Conservation (phyloP, 768 basidiomycete species). For the Auriscalpium vulgare region DNA sequence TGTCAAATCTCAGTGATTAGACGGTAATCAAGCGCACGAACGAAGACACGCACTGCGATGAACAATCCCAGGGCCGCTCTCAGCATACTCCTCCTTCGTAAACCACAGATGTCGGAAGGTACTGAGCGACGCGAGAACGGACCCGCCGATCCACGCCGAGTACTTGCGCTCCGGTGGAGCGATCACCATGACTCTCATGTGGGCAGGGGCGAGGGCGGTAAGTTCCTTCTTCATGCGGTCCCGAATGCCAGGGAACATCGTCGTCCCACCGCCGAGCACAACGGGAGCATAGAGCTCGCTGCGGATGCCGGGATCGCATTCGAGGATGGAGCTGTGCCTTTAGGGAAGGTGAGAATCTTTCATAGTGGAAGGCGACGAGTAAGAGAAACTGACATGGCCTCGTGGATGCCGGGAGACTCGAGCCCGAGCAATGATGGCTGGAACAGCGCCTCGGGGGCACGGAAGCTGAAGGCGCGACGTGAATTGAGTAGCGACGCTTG, state of each 20-base stretch:
- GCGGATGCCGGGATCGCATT: constrained; percentile 76
- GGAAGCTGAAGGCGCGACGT: constrained; percentile 30
- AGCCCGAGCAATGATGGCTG: constrained; percentile 50
- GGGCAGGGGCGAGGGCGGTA: constrained; percentile 74
- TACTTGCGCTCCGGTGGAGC: constrained; percentile 90
- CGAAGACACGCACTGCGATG: constrained; percentile 29
- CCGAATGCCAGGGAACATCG: constrained; percentile 89
- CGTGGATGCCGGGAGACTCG: constrained; percentile 77
- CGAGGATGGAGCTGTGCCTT: constrained; percentile 50
- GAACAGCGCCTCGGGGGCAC: constrained; percentile 47
- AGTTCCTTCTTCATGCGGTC: constrained; percentile 95
- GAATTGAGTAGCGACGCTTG: not conserved
- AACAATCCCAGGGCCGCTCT: not conserved
- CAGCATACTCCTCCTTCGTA: constrained; percentile 71
- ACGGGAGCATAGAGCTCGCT: constrained; percentile 74
- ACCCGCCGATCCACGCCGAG: constrained; percentile 90
- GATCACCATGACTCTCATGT: constrained; percentile 92
- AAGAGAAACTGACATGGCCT: constrained; percentile 37
- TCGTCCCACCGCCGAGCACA: constrained; percentile 53
- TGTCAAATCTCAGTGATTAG: constrained; percentile 3
- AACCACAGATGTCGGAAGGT: constrained; percentile 97
- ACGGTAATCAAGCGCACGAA: not conserved
- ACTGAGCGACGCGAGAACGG: constrained; percentile 75
- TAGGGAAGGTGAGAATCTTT: constrained; percentile 1
- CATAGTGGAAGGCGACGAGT: not conserved